Evolutionary conservation across 371 early-diverging fungal genomes (phyloP).

Genomic region (Coemansia sp.): DNA sequence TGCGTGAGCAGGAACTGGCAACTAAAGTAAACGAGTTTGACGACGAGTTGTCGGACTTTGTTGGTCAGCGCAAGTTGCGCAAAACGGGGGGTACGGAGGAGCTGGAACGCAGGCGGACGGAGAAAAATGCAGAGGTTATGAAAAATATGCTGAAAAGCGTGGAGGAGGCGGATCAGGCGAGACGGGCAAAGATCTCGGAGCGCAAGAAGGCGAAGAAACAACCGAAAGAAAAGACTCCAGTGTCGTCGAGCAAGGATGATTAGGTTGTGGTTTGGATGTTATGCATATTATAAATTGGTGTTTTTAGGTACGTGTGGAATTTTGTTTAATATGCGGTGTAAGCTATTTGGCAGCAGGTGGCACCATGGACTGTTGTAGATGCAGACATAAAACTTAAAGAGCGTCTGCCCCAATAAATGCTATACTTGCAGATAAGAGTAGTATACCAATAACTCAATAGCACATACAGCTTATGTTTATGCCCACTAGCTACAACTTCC

Average conservation of each 20-base stretch:
- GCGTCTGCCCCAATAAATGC: too few species aligned
- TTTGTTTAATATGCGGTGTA: too few species aligned
- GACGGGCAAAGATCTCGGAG: conserved; percentile 41
- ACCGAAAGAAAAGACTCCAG: not conserved
- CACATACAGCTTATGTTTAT: too few species aligned
- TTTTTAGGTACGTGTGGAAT: too few species aligned
- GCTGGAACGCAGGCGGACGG: conserved; percentile 62
- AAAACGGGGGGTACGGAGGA: conserved; percentile 74
- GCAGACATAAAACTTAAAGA: too few species aligned
- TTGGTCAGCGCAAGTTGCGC: conserved; percentile 59
- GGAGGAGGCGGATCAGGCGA: conserved; percentile 42
- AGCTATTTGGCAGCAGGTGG: too few species aligned
- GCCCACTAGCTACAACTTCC: too few species aligned
- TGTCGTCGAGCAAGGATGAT: not conserved
- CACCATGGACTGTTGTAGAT: too few species aligned
- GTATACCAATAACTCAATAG: too few species aligned
- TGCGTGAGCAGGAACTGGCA: conserved; percentile 65
- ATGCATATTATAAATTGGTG: too few species aligned
- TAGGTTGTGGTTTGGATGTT: not conserved
- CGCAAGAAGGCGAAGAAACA: conserved; percentile 32
- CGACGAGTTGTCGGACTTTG: conserved; percentile 68
- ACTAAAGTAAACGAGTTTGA: conserved; percentile 71
- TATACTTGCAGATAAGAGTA: too few species aligned
- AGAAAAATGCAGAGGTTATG: conserved; percentile 62
- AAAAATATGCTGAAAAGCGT: conserved; percentile 59